phyloP scores from a whole-genome alignment of 2,329 filamentous ascomycete species.

The Fusarium pseudonygamai region DNA sequence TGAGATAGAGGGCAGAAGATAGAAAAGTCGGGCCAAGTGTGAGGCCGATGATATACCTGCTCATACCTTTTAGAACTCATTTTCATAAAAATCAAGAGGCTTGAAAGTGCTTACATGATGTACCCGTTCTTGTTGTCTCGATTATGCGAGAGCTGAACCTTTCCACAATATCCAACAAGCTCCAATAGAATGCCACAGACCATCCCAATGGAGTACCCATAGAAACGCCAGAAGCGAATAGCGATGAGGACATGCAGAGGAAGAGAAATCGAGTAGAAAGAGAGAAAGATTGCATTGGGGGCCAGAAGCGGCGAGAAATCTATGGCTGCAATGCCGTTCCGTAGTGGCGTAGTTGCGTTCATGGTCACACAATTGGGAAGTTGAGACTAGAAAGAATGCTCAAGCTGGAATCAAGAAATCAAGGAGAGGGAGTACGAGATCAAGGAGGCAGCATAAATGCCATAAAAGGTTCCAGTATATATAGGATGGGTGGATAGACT shows the following conservation, averaged over 20 bases:
- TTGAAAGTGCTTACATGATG: background rate
- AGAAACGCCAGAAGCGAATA: background rate
- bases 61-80: background rate
- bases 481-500: background rate
- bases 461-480: background rate
- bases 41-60: background rate
- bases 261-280: background rate
- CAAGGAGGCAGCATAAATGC: too few relatives aligned
- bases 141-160: background rate
- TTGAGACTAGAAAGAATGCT: background rate
- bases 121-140: background rate
- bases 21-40: background rate
- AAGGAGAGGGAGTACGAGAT: too few relatives aligned
- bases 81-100: too few relatives aligned
- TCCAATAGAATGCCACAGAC: background rate
- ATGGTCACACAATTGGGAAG: accelerated
- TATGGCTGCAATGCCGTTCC: background rate
- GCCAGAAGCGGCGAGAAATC: background rate
- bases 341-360: background rate
- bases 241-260: background rate
- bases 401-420: too few relatives aligned
- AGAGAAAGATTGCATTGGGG: background rate
- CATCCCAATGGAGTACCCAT: background rate
- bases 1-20: background rate
- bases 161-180: background rate